Percentiles rank a stretch among this genome's conserved stretches.
Evolutionary conservation across 2,329 filamentous ascomycete species (phyloP).

Genomic region (Aspergillus melleus): DNA sequence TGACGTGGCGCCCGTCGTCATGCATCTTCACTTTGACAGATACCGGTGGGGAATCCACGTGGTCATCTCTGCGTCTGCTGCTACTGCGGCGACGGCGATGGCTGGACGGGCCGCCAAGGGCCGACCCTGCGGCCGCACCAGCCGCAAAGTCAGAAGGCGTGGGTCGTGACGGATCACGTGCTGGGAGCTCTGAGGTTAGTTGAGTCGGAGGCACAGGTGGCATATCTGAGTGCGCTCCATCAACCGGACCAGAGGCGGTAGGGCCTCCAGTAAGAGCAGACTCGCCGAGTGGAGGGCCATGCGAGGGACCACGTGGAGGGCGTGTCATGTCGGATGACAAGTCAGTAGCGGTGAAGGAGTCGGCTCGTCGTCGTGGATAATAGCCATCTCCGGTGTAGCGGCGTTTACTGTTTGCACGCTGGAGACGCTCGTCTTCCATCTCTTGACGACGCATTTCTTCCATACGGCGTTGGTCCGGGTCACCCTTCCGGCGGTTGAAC

Average conservation of each 20-base stretch:
- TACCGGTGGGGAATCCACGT: conserved; percentile 58
- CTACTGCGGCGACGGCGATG: conserved; percentile 32
- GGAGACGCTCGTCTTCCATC: conserved; percentile 53
- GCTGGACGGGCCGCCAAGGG: conserved; percentile 30
- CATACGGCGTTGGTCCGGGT: conserved; percentile 61
- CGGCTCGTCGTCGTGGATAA: conserved; percentile 33
- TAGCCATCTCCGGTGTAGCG: conserved; percentile 69
- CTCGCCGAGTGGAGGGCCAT: conserved; percentile 23
- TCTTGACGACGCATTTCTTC: conserved; percentile 54
- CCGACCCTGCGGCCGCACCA: conserved; percentile 34
- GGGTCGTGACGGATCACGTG: conserved; percentile 19
- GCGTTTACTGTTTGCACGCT: conserved; percentile 56
- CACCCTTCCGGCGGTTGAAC: conserved; percentile 59
- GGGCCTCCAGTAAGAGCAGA: conserved; percentile 35
- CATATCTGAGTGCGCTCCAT: conserved; percentile 32
- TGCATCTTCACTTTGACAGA: conserved; percentile 67
- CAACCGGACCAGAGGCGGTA: conserved; percentile 30
- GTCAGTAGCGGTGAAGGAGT: conserved; percentile 38
- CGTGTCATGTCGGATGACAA: conserved; percentile 37
- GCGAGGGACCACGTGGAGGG: conserved; percentile 28
- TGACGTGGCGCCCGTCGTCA: conserved; percentile 63
- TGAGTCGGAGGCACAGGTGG: conserved; percentile 44
- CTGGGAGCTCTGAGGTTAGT: conserved; percentile 34
- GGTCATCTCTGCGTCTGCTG: conserved; percentile 41
- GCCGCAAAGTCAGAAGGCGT: conserved; percentile 30